Conservation (phyloP, 306 rosid species). For the Castanea crenata region DNA sequence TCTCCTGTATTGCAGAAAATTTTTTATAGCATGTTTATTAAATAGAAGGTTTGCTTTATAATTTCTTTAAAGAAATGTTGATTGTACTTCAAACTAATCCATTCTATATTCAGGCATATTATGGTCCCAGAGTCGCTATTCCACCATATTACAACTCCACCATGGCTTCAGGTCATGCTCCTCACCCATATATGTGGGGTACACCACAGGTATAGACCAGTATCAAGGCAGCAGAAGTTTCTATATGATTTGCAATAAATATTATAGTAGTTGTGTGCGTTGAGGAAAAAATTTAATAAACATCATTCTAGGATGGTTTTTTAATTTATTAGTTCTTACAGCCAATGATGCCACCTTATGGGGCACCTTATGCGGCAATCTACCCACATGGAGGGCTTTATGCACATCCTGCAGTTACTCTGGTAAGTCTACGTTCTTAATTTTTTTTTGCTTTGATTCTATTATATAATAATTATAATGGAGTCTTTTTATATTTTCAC, state of each 20-base stretch:
- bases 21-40: slow-evolving; percentile 3
- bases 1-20: slow-evolving; percentile 1
- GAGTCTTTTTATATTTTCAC: neutral
- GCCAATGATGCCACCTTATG: slow-evolving; percentile 91
- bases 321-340: slow-evolving; percentile 40
- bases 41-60: neutral
- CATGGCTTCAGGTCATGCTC: slow-evolving; percentile 73
- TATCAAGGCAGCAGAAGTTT: slow-evolving; percentile 12
- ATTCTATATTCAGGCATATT: slow-evolving; percentile 64
- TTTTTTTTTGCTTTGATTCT: neutral
- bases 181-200: slow-evolving; percentile 96
- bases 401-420: slow-evolving; percentile 68
- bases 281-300: slow-evolving; percentile 12
- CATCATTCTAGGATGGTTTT: slow-evolving; percentile 16
- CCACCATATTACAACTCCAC: slow-evolving; percentile 84
- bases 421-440: slow-evolving; percentile 52
- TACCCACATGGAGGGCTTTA: slow-evolving; percentile 84
- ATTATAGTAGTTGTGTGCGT: neutral
- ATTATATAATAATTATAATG: neutral
- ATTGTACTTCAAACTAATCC: slow-evolving; percentile 16
- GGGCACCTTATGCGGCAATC: slow-evolving; percentile 80
- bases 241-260: slow-evolving; percentile 3
- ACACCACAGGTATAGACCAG: slow-evolving; percentile 76
- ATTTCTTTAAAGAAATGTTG: slow-evolving; percentile 9
- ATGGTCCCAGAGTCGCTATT: slow-evolving; percentile 79